Evolutionary conservation across 2,329 filamentous ascomycete genomes (phyloP), one percentile per base, ranked within the genome.

Genomic region (Fusarium sp.): DNA sequence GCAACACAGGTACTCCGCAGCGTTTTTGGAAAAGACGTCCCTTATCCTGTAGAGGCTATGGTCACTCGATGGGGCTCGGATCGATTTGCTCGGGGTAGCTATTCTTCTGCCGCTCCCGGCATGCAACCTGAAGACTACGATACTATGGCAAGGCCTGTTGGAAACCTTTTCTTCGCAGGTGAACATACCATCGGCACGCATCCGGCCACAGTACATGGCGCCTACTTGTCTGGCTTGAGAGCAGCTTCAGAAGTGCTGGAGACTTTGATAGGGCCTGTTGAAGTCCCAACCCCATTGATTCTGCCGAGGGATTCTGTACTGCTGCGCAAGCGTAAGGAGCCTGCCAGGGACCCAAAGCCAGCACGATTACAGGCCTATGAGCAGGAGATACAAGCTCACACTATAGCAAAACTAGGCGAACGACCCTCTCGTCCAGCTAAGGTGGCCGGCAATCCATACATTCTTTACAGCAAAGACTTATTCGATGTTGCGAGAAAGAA

Each of bases 141-240:
- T 78, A 84, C 89, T 32, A 97, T 99, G 93, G 93, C 96, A 4
- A 87, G 88, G 50, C 84, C 92, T 2, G 85, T 98, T 32, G 94
- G 93, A 32, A 97, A 97, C 69, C 83, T 99, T 11, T 93, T 95
- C 80, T 99, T 99, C 80, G 96, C 95, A 18, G 96, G 96, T 49
- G 96, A 99, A 80, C 96, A 97, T 65, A 99, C 97, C 1, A 98
- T 93, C 73, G 94, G 93, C 48, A 97, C 94, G 1, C 94, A 99
- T 77, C 96, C 97, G 14, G 96, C 97, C 32, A 99, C 96, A 4
- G 96, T 99, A 1, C 96, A 99, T 73, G 96, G 96, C 8, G 97
- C 96, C 11, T 99, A 98, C 77, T 84, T 99, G 6, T 98, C 96
- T 3, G 97, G 96, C 4, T 85, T 99, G 8, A 90, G 96, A 51